Percentiles rank a stretch among this genome's conserved stretches.
Conservation (phyloP, 2,329 filamentous ascomycete genomes). For the Sporothrix pseudoabietina region DNA sequence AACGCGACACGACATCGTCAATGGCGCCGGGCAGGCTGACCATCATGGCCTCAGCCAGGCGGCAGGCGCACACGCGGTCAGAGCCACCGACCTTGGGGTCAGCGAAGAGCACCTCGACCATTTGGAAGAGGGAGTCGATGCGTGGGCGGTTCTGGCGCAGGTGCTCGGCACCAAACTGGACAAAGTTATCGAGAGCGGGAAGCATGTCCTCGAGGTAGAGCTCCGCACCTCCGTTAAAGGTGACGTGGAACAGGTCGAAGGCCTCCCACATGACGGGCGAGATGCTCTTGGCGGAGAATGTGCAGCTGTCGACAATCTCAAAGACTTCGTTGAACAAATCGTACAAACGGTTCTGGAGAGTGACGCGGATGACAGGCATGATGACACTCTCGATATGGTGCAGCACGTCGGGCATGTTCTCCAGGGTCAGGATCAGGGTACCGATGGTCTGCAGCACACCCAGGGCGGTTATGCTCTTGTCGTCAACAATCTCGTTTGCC, state of each 20-base stretch:
- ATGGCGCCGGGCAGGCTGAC: conserved; percentile 86
- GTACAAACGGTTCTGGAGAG: conserved; percentile 96
- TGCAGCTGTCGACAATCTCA: conserved; percentile 99
- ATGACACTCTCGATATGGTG: conserved; percentile 92
- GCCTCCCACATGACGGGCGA: conserved; percentile 98
- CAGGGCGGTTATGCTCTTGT: conserved; percentile 97
- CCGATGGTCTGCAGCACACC: conserved; percentile 97
- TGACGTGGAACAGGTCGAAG: conserved; percentile 93
- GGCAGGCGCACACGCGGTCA: conserved; percentile 95
- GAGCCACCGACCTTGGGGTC: conserved; percentile 91
- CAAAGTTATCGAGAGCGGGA: conserved; percentile 95
- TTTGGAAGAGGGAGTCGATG: conserved; percentile 83
- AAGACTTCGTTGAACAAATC: conserved; percentile 98
- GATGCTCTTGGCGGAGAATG: conserved; percentile 93
- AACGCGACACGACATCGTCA: conserved; percentile 84
- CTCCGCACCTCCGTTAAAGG: conserved; percentile 95
- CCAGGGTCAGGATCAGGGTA: conserved; percentile 91
- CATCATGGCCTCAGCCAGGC: conserved; percentile 96
- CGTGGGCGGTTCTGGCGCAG: conserved; percentile 83
- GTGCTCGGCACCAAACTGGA: conserved; percentile 83
- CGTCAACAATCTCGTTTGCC: conserved; percentile 90
- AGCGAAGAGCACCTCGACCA: conserved; percentile 93
- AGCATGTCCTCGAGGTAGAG: conserved; percentile 99
- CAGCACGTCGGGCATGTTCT: conserved; percentile 95
- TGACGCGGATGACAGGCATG: conserved; percentile 96